These are phyloP conservation scores for Paraphoma sp. DNA, from an alignment of 2,329 filamentous ascomycete genomes.

Conservation along the genomic window DNA sequence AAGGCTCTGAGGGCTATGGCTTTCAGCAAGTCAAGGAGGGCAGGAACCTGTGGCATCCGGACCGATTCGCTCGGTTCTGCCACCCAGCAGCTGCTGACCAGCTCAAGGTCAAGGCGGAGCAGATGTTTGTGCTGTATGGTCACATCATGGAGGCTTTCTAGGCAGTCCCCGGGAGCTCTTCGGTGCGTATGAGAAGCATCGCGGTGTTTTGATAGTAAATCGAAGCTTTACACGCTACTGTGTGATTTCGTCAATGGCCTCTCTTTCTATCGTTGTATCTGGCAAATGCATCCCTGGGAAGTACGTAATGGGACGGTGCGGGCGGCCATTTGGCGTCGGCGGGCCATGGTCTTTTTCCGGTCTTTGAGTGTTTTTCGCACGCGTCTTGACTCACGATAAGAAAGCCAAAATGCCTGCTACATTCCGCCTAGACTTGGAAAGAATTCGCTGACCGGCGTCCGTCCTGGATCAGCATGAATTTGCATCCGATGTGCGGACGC, in stretches of 20 bases:
- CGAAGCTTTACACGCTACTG: background rate
- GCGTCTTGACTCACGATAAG: constrained; percentile 28
- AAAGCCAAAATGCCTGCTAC: constrained; percentile 16
- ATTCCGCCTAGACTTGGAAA: constrained; percentile 32
- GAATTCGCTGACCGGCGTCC: constrained; percentile 23
- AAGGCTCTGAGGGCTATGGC: constrained; percentile 30
- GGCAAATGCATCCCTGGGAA: constrained; percentile 14
- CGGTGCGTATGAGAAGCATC: background rate
- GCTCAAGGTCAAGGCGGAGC: constrained; percentile 30
- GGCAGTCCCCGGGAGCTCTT: background rate
- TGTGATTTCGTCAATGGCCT: background rate
- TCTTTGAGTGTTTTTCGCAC: constrained; percentile 9
- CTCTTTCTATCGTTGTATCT: constrained; percentile 1
- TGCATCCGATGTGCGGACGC: constrained; percentile 41
- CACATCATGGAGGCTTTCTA: constrained; percentile 32
- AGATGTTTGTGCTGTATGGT: constrained; percentile 39
- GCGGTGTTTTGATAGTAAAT: background rate
- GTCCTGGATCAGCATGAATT: constrained; percentile 31
- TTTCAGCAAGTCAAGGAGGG: constrained; percentile 34
- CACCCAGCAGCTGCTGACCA: constrained; percentile 22
- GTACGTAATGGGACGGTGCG: constrained; percentile 25
- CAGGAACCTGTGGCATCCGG: constrained; percentile 42
- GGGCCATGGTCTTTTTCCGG: constrained; percentile 16
- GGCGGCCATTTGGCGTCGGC: constrained; percentile 28
- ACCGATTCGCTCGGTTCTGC: constrained; percentile 39